Conservation (phyloP, 2,329 filamentous ascomycete genomes). For the Aureobasidium lini region DNA sequence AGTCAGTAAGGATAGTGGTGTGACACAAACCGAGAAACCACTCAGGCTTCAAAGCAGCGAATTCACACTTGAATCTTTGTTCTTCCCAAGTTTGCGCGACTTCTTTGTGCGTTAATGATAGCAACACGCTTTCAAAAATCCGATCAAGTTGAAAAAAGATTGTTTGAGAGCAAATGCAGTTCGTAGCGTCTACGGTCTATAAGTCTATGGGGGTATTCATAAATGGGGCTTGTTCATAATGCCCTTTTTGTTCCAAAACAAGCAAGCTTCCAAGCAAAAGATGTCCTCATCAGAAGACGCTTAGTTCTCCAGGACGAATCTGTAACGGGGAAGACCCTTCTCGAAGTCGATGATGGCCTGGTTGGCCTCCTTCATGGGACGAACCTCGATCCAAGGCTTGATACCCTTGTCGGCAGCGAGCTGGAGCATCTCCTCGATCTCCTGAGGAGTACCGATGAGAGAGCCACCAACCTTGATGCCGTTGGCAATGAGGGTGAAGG, state of each 20-base stretch:
- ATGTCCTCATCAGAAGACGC: not conserved
- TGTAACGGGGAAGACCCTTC: constrained; percentile 44
- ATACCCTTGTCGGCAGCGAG: constrained; percentile 52
- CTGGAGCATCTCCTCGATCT: constrained; percentile 55
- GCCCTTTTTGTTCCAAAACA: not conserved
- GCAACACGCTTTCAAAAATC: too few species aligned
- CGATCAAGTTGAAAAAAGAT: not conserved
- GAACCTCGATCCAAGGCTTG: constrained; percentile 55
- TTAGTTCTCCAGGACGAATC: constrained; percentile 33
- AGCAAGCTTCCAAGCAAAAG: not conserved
- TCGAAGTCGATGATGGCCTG: constrained; percentile 50
- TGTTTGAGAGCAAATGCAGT: not conserved
- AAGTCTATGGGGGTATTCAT: constrained; percentile 11
- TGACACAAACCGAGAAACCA: too few species aligned
- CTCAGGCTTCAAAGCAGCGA: too few species aligned
- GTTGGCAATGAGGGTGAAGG: constrained; percentile 51
- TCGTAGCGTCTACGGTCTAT: constrained; percentile 9
- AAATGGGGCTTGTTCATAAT: constrained; percentile 7
- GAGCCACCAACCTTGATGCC: constrained; percentile 38
- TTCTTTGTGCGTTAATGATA: too few species aligned
- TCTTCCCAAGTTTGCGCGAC: too few species aligned
- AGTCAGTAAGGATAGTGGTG: too few species aligned
- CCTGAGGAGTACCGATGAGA: constrained; percentile 44
- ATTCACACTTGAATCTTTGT: too few species aligned
- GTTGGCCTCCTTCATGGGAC: constrained; percentile 52